Percentiles rank a stretch among this genome's conserved stretches.
Evolutionary conservation across 106 monocot genomes (phyloP).

Genomic region (Platanthera guangdongensis): DNA sequence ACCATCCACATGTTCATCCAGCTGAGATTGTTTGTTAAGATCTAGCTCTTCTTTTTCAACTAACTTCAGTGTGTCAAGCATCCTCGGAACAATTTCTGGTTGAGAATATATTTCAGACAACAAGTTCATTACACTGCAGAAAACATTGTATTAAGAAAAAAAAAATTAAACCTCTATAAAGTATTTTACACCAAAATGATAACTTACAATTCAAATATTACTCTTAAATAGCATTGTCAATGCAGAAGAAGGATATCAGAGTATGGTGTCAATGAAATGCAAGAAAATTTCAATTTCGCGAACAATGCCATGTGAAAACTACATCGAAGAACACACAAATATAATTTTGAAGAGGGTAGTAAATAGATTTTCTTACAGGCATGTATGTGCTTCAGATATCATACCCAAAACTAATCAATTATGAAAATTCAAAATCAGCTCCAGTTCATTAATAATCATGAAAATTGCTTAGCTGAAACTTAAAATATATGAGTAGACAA

Average conservation of each 20-base stretch:
- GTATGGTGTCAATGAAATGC: too few relatives aligned
- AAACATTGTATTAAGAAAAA: neutral
- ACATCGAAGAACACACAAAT: too few relatives aligned
- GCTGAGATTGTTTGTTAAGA: conserved; percentile 51
- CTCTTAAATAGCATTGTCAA: neutral
- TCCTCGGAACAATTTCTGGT: conserved; percentile 78
- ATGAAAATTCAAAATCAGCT: too few relatives aligned
- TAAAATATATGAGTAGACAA: too few relatives aligned
- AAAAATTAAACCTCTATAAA: neutral
- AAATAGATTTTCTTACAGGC: too few relatives aligned
- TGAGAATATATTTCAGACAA: conserved; percentile 95
- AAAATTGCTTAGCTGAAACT: too few relatives aligned
- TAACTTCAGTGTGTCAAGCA: conserved; percentile 32
- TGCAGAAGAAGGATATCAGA: neutral
- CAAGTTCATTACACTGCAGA: conserved; percentile 93
- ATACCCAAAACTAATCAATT: too few relatives aligned
- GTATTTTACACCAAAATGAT: neutral
- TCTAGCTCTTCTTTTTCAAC: conserved; percentile 57
- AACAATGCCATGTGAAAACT: too few relatives aligned
- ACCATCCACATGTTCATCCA: conserved; percentile 29
- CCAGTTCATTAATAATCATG: too few relatives aligned
- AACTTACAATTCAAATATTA: neutral
- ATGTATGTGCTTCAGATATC: too few relatives aligned
- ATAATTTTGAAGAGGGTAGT: too few relatives aligned
- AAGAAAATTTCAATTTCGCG: too few relatives aligned